Conservation (phyloP, 352 stramenopile species). For the Globisporangium perplexum region DNA sequence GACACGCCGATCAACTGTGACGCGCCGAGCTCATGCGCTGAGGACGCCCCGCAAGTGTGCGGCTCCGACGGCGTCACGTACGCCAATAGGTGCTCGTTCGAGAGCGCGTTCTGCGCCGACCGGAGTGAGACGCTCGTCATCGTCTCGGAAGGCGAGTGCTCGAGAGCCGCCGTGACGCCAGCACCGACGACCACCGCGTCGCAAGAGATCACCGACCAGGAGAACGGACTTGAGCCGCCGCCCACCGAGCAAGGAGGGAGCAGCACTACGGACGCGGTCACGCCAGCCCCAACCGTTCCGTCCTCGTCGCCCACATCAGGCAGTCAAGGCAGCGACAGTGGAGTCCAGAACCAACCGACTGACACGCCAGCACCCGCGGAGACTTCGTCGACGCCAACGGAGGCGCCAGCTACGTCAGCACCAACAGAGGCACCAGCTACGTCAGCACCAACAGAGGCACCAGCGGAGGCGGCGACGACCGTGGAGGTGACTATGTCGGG, state of each 20-base stretch:
- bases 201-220: not conserved
- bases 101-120: slow-evolving; percentile 28
- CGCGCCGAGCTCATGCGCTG: slow-evolving; percentile 13
- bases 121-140: slow-evolving; percentile 19
- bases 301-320: not conserved
- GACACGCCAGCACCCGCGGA: too few species aligned
- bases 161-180: not conserved
- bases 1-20: slow-evolving; percentile 1
- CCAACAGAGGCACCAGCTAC: not conserved
- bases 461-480: not conserved
- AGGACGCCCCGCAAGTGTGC: slow-evolving; percentile 37
- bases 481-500: slow-evolving; percentile 6
- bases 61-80: slow-evolving; percentile 52
- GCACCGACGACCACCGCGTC: not conserved
- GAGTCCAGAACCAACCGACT: too few species aligned
- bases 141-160: slow-evolving; percentile 19
- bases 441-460: not conserved
- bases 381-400: not conserved
- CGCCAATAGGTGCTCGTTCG: slow-evolving; percentile 41
- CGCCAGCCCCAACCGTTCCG: not conserved
- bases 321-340: not conserved
- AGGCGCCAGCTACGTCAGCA: too few species aligned
- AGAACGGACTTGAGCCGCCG: too few species aligned
- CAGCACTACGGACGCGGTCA: not conserved
- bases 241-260: not conserved